phyloP scores from a whole-genome alignment of 2,329 filamentous ascomycete species.

The Venturia asperata region DNA sequence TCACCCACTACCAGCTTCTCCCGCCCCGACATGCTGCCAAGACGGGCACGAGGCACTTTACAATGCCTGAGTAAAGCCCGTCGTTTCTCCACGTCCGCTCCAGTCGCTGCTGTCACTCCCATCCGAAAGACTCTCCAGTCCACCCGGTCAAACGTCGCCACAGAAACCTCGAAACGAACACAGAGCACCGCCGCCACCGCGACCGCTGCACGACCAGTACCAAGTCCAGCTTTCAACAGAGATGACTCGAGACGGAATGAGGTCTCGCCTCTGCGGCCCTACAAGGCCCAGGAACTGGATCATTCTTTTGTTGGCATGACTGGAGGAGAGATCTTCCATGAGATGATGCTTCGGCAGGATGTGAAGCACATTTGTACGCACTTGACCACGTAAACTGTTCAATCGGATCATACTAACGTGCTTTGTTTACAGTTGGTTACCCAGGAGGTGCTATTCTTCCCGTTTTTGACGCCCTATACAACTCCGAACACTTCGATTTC shows the following conservation, averaged over 20 bases:
- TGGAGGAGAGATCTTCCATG: constrained; percentile 94
- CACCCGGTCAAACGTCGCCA: background rate
- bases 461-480: constrained; percentile 98
- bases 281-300: constrained; percentile 44
- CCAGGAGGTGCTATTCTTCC: constrained; percentile 93
- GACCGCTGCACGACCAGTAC: constrained; percentile 33
- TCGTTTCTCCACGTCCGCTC: constrained; percentile 33
- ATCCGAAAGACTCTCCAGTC: background rate
- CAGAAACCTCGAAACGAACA: constrained; percentile 35
- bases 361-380: constrained; percentile 91
- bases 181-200: constrained; percentile 38
- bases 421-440: constrained; percentile 50
- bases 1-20: constrained; percentile 20
- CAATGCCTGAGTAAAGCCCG: constrained; percentile 36
- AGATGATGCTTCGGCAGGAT: constrained; percentile 92
- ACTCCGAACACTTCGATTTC: constrained; percentile 94
- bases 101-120: constrained; percentile 16
- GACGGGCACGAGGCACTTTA: constrained; percentile 33
- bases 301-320: constrained; percentile 81
- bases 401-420: constrained; percentile 17
- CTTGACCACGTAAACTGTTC: constrained; percentile 15
- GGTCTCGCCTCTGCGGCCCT: constrained; percentile 42
- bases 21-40: constrained; percentile 27
- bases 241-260: constrained; percentile 35
- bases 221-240: constrained; percentile 45